phyloP scores from a whole-genome alignment of 2,329 filamentous ascomycete species.

The Calonectria leucothoes region DNA sequence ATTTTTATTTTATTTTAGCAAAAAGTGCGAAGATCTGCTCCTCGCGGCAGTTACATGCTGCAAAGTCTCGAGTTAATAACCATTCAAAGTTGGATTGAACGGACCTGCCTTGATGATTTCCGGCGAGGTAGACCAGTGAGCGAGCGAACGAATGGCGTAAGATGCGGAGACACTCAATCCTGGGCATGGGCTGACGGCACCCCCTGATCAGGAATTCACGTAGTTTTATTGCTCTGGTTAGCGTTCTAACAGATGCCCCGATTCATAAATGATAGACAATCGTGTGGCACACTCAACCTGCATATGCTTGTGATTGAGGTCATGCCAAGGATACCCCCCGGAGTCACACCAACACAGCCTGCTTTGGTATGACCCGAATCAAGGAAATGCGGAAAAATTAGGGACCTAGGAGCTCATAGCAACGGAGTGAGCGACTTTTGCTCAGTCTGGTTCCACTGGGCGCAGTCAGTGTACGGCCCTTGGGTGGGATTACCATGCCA shows the following conservation, averaged over 20 bases:
- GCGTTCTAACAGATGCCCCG: background rate
- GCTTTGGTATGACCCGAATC: background rate
- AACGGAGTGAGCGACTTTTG: background rate
- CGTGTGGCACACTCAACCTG: background rate
- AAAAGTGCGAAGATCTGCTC: too few species aligned
- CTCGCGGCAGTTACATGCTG: too few species aligned
- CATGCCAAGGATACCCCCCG: background rate
- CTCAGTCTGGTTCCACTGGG: background rate
- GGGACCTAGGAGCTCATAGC: background rate
- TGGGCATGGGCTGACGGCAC: background rate
- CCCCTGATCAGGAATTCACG: background rate
- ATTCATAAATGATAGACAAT: background rate
- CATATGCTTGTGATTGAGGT: background rate
- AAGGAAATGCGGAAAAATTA: background rate
- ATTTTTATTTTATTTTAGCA: too few species aligned
- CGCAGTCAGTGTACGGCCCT: too few species aligned
- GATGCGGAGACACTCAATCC: background rate
- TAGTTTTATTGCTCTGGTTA: background rate
- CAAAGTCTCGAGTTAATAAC: too few species aligned
- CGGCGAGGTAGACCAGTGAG: background rate
- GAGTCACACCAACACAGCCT: background rate
- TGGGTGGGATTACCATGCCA: background rate
- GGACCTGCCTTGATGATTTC: background rate
- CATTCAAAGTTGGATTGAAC: too few species aligned
- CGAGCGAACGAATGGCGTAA: too few species aligned